phyloP scores from a whole-genome alignment of 2,329 filamentous ascomycete genomes.

The Hypoxylon sp. region DNA sequence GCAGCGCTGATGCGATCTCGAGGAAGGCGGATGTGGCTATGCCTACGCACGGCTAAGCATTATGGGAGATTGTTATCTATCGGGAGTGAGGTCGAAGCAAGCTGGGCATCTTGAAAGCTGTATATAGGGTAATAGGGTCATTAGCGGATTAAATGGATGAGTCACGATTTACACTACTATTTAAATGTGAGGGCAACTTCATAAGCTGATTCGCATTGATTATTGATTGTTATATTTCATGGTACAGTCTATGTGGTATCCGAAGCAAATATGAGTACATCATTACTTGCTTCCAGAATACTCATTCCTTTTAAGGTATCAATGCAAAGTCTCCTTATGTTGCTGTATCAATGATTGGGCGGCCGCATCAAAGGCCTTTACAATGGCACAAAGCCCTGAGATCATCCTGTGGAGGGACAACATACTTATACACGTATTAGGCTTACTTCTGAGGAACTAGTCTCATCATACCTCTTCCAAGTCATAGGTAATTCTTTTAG shows the following conservation, averaged over 20 bases:
- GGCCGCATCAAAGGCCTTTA: too few relatives aligned
- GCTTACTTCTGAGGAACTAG: neutral
- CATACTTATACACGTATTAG: neutral
- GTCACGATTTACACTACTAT: neutral
- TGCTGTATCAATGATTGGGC: too few relatives aligned
- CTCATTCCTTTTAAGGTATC: too few relatives aligned
- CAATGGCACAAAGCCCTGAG: too few relatives aligned
- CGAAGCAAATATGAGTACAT: too few relatives aligned
- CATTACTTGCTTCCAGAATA: too few relatives aligned
- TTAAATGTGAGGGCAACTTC: neutral
- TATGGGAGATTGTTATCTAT: neutral
- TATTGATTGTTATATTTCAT: too few relatives aligned
- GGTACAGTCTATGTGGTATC: too few relatives aligned
- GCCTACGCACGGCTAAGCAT: slow-evolving; percentile 70
- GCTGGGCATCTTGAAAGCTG: neutral
- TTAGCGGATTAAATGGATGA: slow-evolving; percentile 1
- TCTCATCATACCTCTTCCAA: neutral
- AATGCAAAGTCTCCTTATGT: too few relatives aligned
- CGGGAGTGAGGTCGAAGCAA: neutral
- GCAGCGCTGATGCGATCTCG: slow-evolving; percentile 84
- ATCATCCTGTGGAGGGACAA: neutral
- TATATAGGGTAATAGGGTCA: slow-evolving; percentile 2
- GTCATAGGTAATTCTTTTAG: neutral
- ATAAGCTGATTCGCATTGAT: too few relatives aligned
- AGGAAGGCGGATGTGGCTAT: slow-evolving; percentile 91